phyloP scores from a whole-genome alignment of 2,329 filamentous ascomycete species.

The Nemania abortiva region DNA sequence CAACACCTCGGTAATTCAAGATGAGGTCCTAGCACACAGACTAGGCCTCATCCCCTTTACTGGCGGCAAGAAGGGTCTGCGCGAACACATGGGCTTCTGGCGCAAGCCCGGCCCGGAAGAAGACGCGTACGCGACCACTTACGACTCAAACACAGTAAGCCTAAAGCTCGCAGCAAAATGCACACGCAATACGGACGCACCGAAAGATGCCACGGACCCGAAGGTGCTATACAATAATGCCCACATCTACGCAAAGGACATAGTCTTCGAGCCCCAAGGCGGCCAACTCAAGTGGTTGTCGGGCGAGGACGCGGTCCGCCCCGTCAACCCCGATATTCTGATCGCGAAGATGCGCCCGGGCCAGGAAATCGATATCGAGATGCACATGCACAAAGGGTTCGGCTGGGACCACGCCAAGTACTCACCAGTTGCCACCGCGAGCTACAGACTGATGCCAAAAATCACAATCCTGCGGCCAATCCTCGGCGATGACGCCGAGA shows the following conservation, averaged over 20 bases:
- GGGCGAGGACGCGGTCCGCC: constrained; percentile 75
- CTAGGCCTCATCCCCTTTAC: constrained; percentile 91
- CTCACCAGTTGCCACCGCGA: constrained; percentile 93
- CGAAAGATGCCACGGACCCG: constrained; percentile 80
- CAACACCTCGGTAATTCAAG: constrained; percentile 98
- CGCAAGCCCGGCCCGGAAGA: constrained; percentile 75
- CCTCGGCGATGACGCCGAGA: constrained; percentile 84
- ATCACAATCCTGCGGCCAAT: constrained; percentile 89
- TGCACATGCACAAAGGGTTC: constrained; percentile 95
- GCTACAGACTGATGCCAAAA: constrained; percentile 88
- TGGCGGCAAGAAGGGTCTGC: constrained; percentile 80
- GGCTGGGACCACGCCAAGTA: constrained; percentile 97
- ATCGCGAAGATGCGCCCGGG: constrained; percentile 93
- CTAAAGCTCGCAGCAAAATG: constrained; percentile 83
- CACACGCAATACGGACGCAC: constrained; percentile 80
- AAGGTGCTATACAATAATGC: constrained; percentile 87
- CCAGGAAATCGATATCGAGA: constrained; percentile 85
- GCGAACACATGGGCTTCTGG: constrained; percentile 84
- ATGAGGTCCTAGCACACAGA: constrained; percentile 92
- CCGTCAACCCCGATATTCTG: constrained; percentile 91
- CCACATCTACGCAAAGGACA: constrained; percentile 82
- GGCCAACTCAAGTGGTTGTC: constrained; percentile 77
- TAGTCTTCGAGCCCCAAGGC: constrained; percentile 81
- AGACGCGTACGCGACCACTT: constrained; percentile 69
- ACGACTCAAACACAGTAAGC: constrained; percentile 89